phyloP scores from a whole-genome alignment of 1,284 basidiomycete genomes.

The Papiliotrema nemorosa region DNA sequence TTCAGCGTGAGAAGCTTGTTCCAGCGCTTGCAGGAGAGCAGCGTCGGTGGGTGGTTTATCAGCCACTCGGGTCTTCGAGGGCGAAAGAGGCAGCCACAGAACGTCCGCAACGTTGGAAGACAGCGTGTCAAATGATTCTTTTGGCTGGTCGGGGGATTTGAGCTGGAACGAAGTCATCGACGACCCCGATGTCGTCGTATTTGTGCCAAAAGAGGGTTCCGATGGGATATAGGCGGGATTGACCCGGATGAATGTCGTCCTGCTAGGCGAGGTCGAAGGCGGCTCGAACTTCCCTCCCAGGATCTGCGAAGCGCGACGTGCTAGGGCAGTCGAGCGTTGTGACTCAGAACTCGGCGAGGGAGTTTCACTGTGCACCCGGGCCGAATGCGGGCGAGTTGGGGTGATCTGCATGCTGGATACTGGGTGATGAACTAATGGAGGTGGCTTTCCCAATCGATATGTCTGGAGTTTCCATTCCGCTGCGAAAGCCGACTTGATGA shows the following conservation, averaged over 20 bases:
- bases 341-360: background rate
- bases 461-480: constrained; percentile 96
- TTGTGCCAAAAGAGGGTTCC: background rate
- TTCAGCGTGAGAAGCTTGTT: constrained; percentile 92
- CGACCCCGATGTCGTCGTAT: background rate
- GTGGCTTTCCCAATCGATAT: constrained; percentile 94
- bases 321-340: background rate
- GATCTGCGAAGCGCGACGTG: constrained; percentile 2
- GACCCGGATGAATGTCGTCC: background rate
- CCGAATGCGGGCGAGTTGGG: too few species aligned
- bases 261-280: background rate
- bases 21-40: constrained; percentile 62
- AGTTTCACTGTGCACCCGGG: too few species aligned
- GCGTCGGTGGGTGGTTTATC: constrained; percentile 14
- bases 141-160: background rate
- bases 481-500: constrained; percentile 90
- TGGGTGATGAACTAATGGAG: constrained; percentile 52
- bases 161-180: background rate
- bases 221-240: background rate
- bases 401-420: constrained; percentile 16
- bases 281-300: background rate
- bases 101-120: background rate
- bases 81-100: background rate
- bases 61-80: background rate
- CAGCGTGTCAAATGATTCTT: background rate